A percentile compares a stretch with the other conserved stretches of the same genome.
phyloP scores from a whole-genome alignment of 1,284 basidiomycete species.

The Fomitopsis schrenkii region DNA sequence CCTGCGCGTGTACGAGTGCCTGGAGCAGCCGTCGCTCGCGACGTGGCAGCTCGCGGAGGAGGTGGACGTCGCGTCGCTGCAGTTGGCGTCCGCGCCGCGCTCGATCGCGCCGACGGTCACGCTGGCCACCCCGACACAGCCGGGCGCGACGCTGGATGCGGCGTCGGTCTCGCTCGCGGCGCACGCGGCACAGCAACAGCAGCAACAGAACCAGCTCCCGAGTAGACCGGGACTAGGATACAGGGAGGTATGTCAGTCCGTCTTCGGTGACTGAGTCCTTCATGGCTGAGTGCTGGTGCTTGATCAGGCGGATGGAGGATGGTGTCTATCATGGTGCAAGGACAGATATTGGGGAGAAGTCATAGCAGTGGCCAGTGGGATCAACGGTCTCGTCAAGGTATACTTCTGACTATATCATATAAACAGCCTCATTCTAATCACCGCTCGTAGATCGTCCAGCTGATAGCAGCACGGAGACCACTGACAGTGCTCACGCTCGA shows the following conservation, averaged over 20 bases:
- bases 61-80: conserved; percentile 66
- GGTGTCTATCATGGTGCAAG: conserved; percentile 92
- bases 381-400: conserved; percentile 73
- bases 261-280: not conserved
- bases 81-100: conserved; percentile 41
- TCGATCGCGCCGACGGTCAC: conserved; percentile 47
- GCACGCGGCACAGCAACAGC: conserved; percentile 57
- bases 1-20: conserved; percentile 86
- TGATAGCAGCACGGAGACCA: conserved; percentile 47
- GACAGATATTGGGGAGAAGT: conserved; percentile 92
- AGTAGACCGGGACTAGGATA: conserved; percentile 53
- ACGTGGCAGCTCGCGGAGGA: conserved; percentile 82
- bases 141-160: conserved; percentile 47
- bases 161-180: conserved; percentile 55
- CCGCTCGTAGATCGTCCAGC: conserved; percentile 48
- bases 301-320: conserved; percentile 73
- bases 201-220: conserved; percentile 37
- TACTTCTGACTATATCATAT: conserved; percentile 10
- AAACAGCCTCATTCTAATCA: not conserved
- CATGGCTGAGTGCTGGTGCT: not conserved
- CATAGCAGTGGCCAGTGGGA: conserved; percentile 73
- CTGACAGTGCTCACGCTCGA: conserved; percentile 30
- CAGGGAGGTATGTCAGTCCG: conserved; percentile 38
- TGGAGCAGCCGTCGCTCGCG: conserved; percentile 75
- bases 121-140: conserved; percentile 66